Conservation (phyloP, 371 early-diverging fungal genomes). For the Catenaria anguillulae region DNA sequence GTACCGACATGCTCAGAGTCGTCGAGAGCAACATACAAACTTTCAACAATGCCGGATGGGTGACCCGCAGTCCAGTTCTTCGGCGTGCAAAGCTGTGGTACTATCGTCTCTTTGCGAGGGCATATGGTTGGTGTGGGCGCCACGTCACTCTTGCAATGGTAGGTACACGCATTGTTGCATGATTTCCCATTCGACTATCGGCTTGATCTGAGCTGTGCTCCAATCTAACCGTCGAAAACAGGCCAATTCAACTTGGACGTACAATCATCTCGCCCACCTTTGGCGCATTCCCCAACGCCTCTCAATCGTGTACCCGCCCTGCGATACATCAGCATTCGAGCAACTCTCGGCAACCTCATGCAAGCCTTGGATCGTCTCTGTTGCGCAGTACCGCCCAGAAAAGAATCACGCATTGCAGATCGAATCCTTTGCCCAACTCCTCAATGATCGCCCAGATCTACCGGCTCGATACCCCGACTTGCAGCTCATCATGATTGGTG, state of each 20-base stretch:
- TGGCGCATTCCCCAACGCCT: slow-evolving; percentile 45
- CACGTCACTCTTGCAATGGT: slow-evolving; percentile 63
- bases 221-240: slow-evolving; percentile 2
- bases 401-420: slow-evolving; percentile 80
- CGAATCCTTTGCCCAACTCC: slow-evolving; percentile 38
- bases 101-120: slow-evolving; percentile 52
- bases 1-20: slow-evolving; percentile 81
- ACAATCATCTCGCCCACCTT: slow-evolving; percentile 57
- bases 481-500: slow-evolving; percentile 50
- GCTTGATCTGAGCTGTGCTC: no score
- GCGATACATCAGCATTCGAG: slow-evolving; percentile 56
- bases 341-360: slow-evolving; percentile 32
- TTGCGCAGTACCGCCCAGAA: slow-evolving; percentile 94
- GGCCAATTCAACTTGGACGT: slow-evolving; percentile 92
- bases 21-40: slow-evolving; percentile 49
- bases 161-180: background rate
- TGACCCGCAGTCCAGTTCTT: slow-evolving; percentile 42
- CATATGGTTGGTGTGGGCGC: slow-evolving; percentile 65
- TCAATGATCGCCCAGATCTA: slow-evolving; percentile 15
- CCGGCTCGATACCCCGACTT: slow-evolving; percentile 18
- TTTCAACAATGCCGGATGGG: slow-evolving; percentile 43
- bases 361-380: slow-evolving; percentile 49
- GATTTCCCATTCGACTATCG: no score
- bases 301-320: slow-evolving; percentile 79
- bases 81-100: slow-evolving; percentile 53